Base-by-base conservation (phyloP, 1,284 basidiomycete species). In the Ceratobasidium papillatum region DNA sequence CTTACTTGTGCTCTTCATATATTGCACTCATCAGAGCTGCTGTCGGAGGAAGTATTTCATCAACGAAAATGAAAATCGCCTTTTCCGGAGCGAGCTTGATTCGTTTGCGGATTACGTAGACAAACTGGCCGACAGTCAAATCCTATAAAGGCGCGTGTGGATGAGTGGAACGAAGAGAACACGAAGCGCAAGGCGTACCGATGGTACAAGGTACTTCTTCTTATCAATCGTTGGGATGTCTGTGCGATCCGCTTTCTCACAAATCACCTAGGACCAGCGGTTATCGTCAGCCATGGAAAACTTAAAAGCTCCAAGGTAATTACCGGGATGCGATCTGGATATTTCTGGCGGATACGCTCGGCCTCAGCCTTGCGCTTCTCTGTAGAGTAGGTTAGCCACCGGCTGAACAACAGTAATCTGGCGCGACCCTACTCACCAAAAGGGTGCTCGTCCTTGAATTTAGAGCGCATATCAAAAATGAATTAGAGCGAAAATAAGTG, bases 71-170 rank as follows among this genome's bases (percentile, higher is more conserved):
- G 86, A 98, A 99, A 85, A 99, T 99, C 41, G 98, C 98, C 86
- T 99, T 99, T 89, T 99, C 98, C 19, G 98, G 97, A 43, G 96
- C 94, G 74, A 99, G 91, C 90, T 99, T 99, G 92, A 99, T 99
- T 74, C 98, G 94, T 88, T 99, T 99, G 81, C 98, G 92, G 82
- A 99, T 99, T 58, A 99, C 98, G 83, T 99, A 99, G 76, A 99
- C 98, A 82, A 99, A 99, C 83, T 99, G 96, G 14, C 95, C 95
- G 5, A 99, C 98, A 32, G 98, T 99, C 71, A 99, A 86, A 85
- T 99, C 97, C 94, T 98, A 80, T 38, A 54, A 58, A 74, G 59
- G 61, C 49, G 77, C 17, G 9, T n/a, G 38, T 38, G 14, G 56
- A 73, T 27, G 32, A 17, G n/a, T 19, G 2, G 7, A 36, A 11